These are phyloP conservation scores for Miscanthus lutarioriparius DNA, from an alignment of 176 grass and related monocot species.

Conservation along the genomic window DNA sequence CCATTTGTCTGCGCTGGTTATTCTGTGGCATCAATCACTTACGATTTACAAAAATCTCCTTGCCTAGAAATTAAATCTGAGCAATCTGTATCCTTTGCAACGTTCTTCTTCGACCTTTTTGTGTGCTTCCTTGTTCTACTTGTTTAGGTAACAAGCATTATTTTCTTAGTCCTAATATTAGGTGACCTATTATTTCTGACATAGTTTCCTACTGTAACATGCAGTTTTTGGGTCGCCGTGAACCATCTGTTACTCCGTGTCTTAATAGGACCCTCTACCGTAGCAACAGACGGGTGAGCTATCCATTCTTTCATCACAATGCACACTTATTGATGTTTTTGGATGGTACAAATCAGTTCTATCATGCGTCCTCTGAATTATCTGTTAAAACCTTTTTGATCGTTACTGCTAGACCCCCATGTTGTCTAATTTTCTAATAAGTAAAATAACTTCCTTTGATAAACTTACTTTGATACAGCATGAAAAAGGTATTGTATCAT, in stretches of 20 bases:
- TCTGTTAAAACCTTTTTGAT: not conserved
- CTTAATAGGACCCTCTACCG: constrained; percentile 49
- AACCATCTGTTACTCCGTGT: constrained; percentile 50
- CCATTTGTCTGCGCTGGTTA: not conserved
- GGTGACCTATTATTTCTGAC: constrained; percentile 32
- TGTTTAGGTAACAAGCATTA: not conserved
- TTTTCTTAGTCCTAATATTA: constrained; percentile 17
- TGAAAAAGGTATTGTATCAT: not conserved
- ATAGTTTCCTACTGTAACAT: constrained; percentile 38
- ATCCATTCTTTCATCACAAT: constrained; percentile 34
- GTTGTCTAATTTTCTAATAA: not conserved
- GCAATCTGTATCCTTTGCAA: not conserved
- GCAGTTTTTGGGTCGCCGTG: constrained; percentile 82
- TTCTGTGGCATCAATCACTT: constrained; percentile 8
- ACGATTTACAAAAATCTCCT: not conserved
- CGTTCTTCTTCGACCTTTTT: too few relatives aligned
- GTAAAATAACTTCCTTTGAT: not conserved
- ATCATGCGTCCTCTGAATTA: not conserved
- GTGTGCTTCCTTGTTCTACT: not conserved
- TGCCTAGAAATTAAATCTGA: not conserved
- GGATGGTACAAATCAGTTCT: not conserved
- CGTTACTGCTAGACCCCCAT: not conserved
- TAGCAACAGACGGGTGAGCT: constrained; percentile 65
- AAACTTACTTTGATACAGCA: not conserved
- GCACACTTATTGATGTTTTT: not conserved